These are phyloP conservation scores for Lodderomyces orthopsilosis DNA, from an alignment of 1,139 yeast species.

Conservation along the genomic window DNA sequence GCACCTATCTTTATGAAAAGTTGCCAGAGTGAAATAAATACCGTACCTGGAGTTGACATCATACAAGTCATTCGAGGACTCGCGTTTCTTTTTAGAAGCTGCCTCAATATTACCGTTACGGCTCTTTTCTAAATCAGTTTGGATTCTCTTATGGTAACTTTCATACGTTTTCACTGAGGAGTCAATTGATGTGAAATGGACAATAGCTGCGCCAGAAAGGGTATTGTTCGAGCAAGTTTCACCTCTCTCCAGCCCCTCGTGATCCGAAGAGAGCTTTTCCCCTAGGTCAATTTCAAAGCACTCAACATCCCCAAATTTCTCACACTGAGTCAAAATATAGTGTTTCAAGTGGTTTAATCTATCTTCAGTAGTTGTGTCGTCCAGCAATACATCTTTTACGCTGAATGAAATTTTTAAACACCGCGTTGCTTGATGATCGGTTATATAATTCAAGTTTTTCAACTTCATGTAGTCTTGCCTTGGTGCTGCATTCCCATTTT, in stretches of 20 bases:
- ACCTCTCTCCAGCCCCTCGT: too few relatives aligned
- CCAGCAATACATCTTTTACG: conserved; percentile 11
- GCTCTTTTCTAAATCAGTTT: conserved; percentile 20
- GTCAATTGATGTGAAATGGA: conserved; percentile 43
- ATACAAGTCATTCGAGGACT: conserved; percentile 5
- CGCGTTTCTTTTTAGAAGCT: conserved; percentile 4
- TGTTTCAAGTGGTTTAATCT: conserved; percentile 6
- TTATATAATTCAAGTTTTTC: conserved; percentile 42
- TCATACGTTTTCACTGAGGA: conserved; percentile 40
- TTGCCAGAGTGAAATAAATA: conserved; percentile 18
- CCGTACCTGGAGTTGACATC: conserved; percentile 12
- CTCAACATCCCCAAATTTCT: conserved; percentile 37
- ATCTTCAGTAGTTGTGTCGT: conserved; percentile 3
- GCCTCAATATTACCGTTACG: conserved; percentile 17
- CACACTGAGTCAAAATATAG: conserved; percentile 22
- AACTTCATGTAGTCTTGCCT: conserved; percentile 39
- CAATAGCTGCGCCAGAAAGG: conserved; percentile 17
- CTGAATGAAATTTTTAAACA: conserved; percentile 23
- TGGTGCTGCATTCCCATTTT: conserved; percentile 8
- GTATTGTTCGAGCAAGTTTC: conserved; percentile 10
- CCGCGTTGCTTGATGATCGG: conserved; percentile 42
- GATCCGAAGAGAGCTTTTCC: too few relatives aligned
- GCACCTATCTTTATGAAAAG: conserved; percentile 38
- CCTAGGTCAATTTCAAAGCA: conserved; percentile 19
- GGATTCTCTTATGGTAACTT: conserved; percentile 25